These are phyloP conservation scores for Ramichloridium luteum DNA, from an alignment of 2,329 filamentous ascomycete species.

Conservation along the genomic window DNA sequence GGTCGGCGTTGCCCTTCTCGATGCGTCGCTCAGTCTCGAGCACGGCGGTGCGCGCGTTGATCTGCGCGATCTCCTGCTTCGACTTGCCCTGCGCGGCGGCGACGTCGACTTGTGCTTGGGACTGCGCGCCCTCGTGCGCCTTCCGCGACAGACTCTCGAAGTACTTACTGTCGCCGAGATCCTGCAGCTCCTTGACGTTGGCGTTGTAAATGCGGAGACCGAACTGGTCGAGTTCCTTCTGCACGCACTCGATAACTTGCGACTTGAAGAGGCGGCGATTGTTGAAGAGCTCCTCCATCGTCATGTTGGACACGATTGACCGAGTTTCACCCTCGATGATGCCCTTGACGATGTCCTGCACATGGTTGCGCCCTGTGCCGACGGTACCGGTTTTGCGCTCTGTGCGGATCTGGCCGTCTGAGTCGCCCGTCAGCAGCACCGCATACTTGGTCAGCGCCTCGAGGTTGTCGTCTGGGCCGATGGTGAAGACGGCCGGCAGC, in stretches of 20 bases:
- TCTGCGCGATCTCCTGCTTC: conserved; percentile 78
- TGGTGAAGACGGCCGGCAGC: conserved; percentile 73
- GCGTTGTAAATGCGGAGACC: conserved; percentile 56
- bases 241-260: conserved; percentile 47
- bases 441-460: conserved; percentile 70
- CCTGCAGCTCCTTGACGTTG: conserved; percentile 78
- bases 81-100: conserved; percentile 66
- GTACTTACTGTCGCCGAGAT: conserved; percentile 70
- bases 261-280: conserved; percentile 51
- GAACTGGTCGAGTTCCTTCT: conserved; percentile 68
- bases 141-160: conserved; percentile 73
- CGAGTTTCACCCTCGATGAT: conserved; percentile 84
- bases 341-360: conserved; percentile 76
- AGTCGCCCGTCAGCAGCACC: conserved; percentile 58
- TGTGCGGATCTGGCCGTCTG: conserved; percentile 31
- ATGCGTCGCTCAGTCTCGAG: conserved; percentile 74
- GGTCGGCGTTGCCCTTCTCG: conserved; percentile 65
- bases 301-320: conserved; percentile 73
- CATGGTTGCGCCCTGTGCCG: conserved; percentile 46
- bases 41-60: conserved; percentile 73
- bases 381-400: conserved; percentile 26
- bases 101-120: conserved; percentile 66
- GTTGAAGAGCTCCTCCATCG: conserved; percentile 84
- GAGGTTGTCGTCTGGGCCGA: conserved; percentile 62
- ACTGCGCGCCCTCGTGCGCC: conserved; percentile 72